Conservation (phyloP, 2,329 filamentous ascomycete species). For the Coleophoma cylindrospora region DNA sequence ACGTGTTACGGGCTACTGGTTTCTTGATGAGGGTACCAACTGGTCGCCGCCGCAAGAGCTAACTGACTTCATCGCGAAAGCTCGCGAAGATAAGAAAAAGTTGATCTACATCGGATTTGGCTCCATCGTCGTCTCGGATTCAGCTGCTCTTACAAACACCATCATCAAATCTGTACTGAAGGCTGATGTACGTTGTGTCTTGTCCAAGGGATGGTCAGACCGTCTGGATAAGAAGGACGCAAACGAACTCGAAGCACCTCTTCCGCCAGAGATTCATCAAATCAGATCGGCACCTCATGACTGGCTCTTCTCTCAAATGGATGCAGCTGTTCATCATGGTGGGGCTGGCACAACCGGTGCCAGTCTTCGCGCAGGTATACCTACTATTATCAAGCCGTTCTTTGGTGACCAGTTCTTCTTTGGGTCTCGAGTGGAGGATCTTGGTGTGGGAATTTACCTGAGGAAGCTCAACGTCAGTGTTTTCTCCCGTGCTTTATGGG, state of each 20-base stretch:
- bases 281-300: conserved; percentile 93
- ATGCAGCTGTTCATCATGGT: conserved; percentile 91
- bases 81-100: conserved; percentile 78
- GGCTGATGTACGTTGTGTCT: conserved; percentile 87
- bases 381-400: conserved; percentile 93
- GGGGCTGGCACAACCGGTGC: conserved; percentile 94
- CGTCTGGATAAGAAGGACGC: conserved; percentile 57
- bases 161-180: conserved; percentile 87
- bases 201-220: conserved; percentile 97
- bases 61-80: conserved; percentile 75
- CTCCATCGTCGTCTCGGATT: conserved; percentile 89
- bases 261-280: conserved; percentile 77
- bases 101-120: conserved; percentile 97
- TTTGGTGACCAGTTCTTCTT: conserved; percentile 99
- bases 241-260: conserved; percentile 50
- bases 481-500: conserved; percentile 84
- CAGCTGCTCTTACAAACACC: conserved; percentile 82
- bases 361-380: conserved; percentile 82
- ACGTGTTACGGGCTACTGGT: conserved; percentile 96
- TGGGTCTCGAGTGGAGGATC: conserved; percentile 80
- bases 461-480: conserved; percentile 84
- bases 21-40: conserved; percentile 68
- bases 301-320: conserved; percentile 92
- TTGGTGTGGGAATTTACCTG: conserved; percentile 86
- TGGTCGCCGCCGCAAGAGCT: conserved; percentile 76